Percentiles rank a stretch among this genome's conserved stretches.
Conservation (phyloP, 2,329 filamentous ascomycete species). For the Tolypocladium cylindrosporum region DNA sequence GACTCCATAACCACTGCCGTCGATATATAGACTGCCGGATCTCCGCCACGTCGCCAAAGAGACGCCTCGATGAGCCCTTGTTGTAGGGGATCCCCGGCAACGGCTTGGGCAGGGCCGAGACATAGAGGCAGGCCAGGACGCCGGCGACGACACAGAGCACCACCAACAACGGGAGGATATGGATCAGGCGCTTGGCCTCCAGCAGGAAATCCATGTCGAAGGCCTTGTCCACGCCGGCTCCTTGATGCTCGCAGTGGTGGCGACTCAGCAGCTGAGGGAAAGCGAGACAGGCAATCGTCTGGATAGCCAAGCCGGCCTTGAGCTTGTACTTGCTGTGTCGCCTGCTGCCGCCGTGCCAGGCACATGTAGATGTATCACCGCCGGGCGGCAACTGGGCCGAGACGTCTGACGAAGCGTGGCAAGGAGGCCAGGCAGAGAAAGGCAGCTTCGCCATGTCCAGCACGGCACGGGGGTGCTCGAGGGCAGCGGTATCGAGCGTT, state of each 20-base stretch:
- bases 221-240: neutral
- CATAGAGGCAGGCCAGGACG: slow-evolving; percentile 1
- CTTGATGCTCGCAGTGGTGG: neutral
- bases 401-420: neutral
- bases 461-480: neutral
- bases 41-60: slow-evolving; percentile 13
- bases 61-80: slow-evolving; percentile 4
- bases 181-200: neutral
- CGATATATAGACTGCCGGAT: slow-evolving; percentile 9
- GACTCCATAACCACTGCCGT: slow-evolving; percentile 15
- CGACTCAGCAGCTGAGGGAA: neutral
- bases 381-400: neutral
- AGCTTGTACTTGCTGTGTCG: neutral
- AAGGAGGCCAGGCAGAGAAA: neutral
- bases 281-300: neutral
- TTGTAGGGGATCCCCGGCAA: slow-evolving; percentile 18
- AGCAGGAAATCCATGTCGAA: neutral
- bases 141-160: neutral
- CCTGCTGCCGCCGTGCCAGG: neutral
- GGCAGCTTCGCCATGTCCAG: neutral
- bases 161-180: neutral
- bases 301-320: neutral
- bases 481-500: neutral
- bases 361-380: neutral
- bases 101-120: slow-evolving; percentile 9